Evolutionary conservation across 2,329 filamentous ascomycete species (phyloP), one percentile per base, ranked within the genome.

Genomic region (Hymenoscyphus fructigenus): DNA sequence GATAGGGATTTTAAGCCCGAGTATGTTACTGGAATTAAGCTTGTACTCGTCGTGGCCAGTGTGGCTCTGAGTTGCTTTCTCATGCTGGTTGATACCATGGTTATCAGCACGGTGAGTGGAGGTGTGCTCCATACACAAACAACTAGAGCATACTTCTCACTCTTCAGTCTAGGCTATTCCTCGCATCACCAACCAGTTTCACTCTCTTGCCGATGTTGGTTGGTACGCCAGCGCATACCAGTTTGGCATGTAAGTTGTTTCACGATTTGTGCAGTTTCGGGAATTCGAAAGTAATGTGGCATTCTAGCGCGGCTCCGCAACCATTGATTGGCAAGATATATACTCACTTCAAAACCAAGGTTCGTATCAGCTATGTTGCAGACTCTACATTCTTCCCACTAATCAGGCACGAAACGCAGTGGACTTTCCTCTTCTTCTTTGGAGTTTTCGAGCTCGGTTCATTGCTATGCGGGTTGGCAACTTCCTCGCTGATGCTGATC

Each of bases 401-500:
- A 62, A n/a, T 3, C 29, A 26, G 53, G 28, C 15, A 50, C 15
- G 5, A 50, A n/a, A 50, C 15, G 44, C 75, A 57, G 53, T 57
- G 28, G 20, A 29, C 26, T 17, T 61, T 53, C 28, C 41, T 61
- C n/a, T 6, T 7, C 61, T 66, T 56, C 29, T 76, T 87, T 41
- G 67, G 75, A 41, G 65, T 85, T 36, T 87, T 88, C 66, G 83
- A 86, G 69, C 28, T 85, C 0, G 85, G 85, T 3, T 84, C 81
- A 0, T 69, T 83, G 3, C 73, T 88, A 26, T 87, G 84, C 63
- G 85, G 75, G 63, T 67, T 79, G 63, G 80, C 84, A 0, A 75
- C 70, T 0, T 82, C 77, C 17, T 83, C 82, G 0, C 67, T 73
- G 0, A 83, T 82, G 76, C 79, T 87, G 61, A 86, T 87, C 63